phyloP scores from a whole-genome alignment of 2,329 filamentous ascomycete species.

The Alternaria triticina region DNA sequence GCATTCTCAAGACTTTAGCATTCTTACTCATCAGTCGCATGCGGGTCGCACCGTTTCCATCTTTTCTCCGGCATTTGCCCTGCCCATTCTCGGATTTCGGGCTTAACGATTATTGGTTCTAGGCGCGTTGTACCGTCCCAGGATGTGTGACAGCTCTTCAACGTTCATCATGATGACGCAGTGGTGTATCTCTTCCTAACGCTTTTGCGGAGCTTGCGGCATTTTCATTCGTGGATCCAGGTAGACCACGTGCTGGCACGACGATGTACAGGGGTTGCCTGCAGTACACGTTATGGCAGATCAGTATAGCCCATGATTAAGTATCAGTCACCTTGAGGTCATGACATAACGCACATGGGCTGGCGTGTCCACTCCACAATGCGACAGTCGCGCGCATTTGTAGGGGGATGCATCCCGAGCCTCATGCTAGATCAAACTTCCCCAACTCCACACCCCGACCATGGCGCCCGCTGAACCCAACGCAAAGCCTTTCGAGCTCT shows the following conservation, averaged over 20 bases:
- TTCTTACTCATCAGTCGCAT: not conserved
- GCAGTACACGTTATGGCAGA: not conserved
- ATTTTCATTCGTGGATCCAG: slow-evolving; percentile 7
- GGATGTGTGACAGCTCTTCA: not conserved
- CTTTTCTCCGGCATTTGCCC: slow-evolving; percentile 2
- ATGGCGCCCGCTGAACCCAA: slow-evolving; percentile 45
- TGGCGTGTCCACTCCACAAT: not conserved
- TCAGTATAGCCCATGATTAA: slow-evolving; percentile 6
- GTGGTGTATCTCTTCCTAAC: slow-evolving; percentile 1
- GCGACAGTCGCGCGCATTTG: not conserved
- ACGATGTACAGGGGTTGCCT: slow-evolving; percentile 4
- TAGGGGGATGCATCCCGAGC: not conserved
- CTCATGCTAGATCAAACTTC: not conserved
- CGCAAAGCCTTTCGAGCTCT: slow-evolving; percentile 32
- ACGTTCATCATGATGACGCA: slow-evolving; percentile 25
- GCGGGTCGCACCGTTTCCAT: not conserved
- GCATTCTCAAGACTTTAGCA: not conserved
- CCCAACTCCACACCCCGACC: not conserved
- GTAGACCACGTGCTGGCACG: not conserved
- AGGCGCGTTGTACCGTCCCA: not conserved
- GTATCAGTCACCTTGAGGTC: slow-evolving; percentile 9
- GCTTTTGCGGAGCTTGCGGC: not conserved
- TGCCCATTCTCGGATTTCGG: not conserved
- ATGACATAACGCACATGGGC: slow-evolving; percentile 13
- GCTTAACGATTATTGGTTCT: not conserved